phyloP scores from a whole-genome alignment of 805 yeast species.

The Wickerhamiella musiphila region DNA sequence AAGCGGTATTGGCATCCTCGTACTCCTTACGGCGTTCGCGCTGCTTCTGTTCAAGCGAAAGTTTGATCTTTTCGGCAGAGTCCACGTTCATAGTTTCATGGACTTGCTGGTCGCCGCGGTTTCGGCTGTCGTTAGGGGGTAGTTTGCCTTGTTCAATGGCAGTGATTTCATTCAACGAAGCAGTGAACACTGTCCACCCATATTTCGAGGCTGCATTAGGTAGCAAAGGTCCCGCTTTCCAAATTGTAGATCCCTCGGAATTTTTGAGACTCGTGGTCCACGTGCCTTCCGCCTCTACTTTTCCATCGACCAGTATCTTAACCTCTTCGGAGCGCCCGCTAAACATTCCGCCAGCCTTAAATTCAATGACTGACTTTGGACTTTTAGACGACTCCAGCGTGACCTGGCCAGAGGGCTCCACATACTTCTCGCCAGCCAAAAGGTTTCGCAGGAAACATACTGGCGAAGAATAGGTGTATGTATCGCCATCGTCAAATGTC shows the following conservation, averaged over 20 bases:
- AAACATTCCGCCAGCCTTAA: conserved; percentile 72
- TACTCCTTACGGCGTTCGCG: conserved; percentile 50
- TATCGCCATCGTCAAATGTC: conserved; percentile 43
- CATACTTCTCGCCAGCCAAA: conserved; percentile 86
- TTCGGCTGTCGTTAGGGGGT: conserved; percentile 79
- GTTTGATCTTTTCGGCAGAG: conserved; percentile 54
- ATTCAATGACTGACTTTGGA: conserved; percentile 48
- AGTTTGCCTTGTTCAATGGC: conserved; percentile 41
- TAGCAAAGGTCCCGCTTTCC: conserved; percentile 57
- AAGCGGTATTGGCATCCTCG: conserved; percentile 29
- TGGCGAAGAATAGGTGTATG: conserved; percentile 68
- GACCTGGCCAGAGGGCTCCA: conserved; percentile 64
- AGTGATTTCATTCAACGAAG: conserved; percentile 66
- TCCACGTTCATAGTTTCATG: conserved; percentile 55
- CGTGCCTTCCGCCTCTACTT: conserved; percentile 34
- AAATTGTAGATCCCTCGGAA: conserved; percentile 26
- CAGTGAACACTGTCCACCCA: conserved; percentile 76
- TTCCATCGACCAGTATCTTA: conserved; percentile 12
- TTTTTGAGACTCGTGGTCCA: conserved; percentile 47
- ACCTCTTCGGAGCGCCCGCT: conserved; percentile 65
- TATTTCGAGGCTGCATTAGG: conserved; percentile 43
- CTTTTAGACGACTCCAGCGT: conserved; percentile 56
- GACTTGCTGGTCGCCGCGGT: conserved; percentile 65
- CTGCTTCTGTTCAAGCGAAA: conserved; percentile 60
- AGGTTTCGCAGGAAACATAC: conserved; percentile 67